Evolutionary conservation across 202 grass and related monocot species (phyloP), one percentile per base, ranked within the genome.

Genomic region (Panicum hallii): DNA sequence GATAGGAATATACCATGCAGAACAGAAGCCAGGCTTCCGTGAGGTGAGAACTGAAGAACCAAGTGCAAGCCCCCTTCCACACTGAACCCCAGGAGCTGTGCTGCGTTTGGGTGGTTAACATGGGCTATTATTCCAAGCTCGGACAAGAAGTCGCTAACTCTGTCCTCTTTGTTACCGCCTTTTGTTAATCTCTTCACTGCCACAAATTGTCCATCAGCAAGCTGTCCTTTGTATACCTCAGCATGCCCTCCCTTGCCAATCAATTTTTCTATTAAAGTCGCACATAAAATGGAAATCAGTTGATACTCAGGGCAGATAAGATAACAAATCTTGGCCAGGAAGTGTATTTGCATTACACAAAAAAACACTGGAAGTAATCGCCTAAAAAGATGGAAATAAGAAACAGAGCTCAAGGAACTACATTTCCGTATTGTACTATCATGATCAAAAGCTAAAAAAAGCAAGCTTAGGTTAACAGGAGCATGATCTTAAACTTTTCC

Each of bases 41-140:
- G 94, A 79, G 92, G 94, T 20, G 97, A 97, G 70, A 93, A 99
- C 65, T 91, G 90, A 56, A 99, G 85, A 87, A 99, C 85, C 85
- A 99, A 84, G 77, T 94, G 97, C 84, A 97, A 84, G 12, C 94
- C 93, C 2, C 85, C 85, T 81, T 97, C 97, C 43, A 95, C 94
- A 65, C 90, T 97, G 86, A 99, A 99, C 69, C 97, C 97, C 84
- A 99, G 67, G 40, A 99, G 92, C 77, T 99, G 97, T 13, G 94
- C 97, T 28, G 97, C 94, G 44, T 99, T 97, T 79, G 90, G 88
- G 70, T 99, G 97, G 75, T 97, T 96, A 11, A 99, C 97, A 81
- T 99, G 97, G 15, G 97, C 94, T 82, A 99, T 99, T 58, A 99
- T 99, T 93, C 97, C 97, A 65, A 99, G 90, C 85, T 99, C 97